Evolutionary conservation across 495 filamentous ascomycete species (phyloP).

Genomic region (Polyplosphaeria fusca): DNA sequence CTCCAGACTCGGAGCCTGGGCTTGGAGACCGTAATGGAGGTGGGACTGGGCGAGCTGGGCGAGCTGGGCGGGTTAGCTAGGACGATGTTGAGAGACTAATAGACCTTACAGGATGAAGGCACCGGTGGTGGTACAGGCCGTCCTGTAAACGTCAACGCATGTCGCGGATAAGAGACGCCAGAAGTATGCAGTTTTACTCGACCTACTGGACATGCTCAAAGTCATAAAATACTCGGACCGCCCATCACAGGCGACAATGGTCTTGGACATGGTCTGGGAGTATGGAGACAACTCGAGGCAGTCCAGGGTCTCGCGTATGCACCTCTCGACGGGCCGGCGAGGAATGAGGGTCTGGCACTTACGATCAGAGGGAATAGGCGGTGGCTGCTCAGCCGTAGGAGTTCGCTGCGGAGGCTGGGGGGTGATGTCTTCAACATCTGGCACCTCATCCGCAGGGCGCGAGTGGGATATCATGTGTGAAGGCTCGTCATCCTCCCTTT

Average conservation of each 20-base stretch:
- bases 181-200: background rate
- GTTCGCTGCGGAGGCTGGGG: conserved; percentile 43
- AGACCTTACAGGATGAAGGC: conserved; percentile 26
- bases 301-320: conserved; percentile 15
- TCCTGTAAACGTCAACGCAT: conserved; percentile 39
- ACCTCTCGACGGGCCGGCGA: conserved; percentile 14
- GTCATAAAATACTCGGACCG: conserved; percentile 33
- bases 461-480: conserved; percentile 28
- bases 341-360: conserved; percentile 37
- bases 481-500: conserved; percentile 30
- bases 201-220: conserved; percentile 31
- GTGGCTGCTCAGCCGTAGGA: conserved; percentile 48
- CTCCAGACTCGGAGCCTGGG: conserved; percentile 85
- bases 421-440: conserved; percentile 64
- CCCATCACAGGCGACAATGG: conserved; percentile 23
- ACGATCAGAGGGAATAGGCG: conserved; percentile 53
- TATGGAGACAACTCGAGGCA: conserved; percentile 10
- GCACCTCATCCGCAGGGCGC: conserved; percentile 49
- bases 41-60: conserved; percentile 47
- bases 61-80: conserved; percentile 12
- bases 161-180: background rate
- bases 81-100: background rate
- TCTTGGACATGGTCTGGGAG: conserved; percentile 24
- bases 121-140: conserved; percentile 52
- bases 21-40: conserved; percentile 64